Conservation (phyloP, 192 early-diverging fungal species). For the Chytriomyces hyalinus region DNA sequence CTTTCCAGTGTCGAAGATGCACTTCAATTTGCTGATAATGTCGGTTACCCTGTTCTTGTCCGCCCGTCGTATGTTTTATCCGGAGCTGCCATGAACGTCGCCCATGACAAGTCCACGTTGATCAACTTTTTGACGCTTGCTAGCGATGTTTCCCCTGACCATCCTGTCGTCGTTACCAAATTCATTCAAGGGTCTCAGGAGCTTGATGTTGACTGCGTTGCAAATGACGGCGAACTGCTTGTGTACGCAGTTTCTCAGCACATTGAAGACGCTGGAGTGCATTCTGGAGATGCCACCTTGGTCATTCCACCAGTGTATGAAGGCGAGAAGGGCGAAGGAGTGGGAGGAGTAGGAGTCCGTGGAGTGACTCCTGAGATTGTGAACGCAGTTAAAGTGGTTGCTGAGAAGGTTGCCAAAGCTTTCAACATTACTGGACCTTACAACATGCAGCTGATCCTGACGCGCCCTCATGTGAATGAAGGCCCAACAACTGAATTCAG, state of each 20-base stretch:
- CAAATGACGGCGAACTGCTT: constrained; percentile 78
- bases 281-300: constrained; percentile 95
- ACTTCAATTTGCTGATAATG: constrained; percentile 62
- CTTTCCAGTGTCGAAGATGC: constrained; percentile 83
- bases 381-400: constrained; percentile 68
- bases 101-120: constrained; percentile 77
- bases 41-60: constrained; percentile 86
- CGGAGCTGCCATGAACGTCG: constrained; percentile 98
- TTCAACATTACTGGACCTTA: constrained; percentile 97
- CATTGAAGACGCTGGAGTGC: constrained; percentile 96
- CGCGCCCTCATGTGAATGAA: constrained; percentile 32
- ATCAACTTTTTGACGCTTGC: constrained; percentile 78
- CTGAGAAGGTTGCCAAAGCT: constrained; percentile 82
- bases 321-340: constrained; percentile 35
- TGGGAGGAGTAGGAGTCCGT: constrained; percentile 37
- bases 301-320: constrained; percentile 76
- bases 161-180: constrained; percentile 97
- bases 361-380: constrained; percentile 58
- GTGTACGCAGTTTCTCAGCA: constrained; percentile 94
- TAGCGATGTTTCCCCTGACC: constrained; percentile 85
- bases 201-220: constrained; percentile 95
- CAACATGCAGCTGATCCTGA: constrained; percentile 96
- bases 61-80: constrained; percentile 97
- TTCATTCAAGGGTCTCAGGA: constrained; percentile 94
- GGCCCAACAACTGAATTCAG: constrained; percentile 39